phyloP scores from a whole-genome alignment of 2,329 filamentous ascomycete species.

The Exophiala viscosa region DNA sequence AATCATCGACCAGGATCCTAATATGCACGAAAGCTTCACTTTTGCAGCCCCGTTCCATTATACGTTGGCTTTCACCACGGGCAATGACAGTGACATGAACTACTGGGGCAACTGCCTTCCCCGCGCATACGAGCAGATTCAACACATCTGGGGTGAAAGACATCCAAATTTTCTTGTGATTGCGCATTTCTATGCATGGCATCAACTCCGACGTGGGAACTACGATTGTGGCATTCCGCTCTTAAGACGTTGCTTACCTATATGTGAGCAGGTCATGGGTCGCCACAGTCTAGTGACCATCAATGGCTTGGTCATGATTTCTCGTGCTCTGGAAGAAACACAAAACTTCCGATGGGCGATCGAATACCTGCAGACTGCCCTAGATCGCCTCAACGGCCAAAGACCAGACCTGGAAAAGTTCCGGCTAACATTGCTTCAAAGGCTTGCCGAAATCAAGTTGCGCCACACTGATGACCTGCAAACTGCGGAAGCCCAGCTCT shows the following conservation, averaged over 20 bases:
- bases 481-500: neutral
- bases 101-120: conserved; percentile 7
- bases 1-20: conserved; percentile 7
- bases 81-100: conserved; percentile 3
- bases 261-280: conserved; percentile 21
- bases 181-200: conserved; percentile 19
- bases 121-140: conserved; percentile 7
- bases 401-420: conserved; percentile 2
- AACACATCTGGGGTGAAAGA: conserved; percentile 8
- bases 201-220: conserved; percentile 5
- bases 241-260: conserved; percentile 9
- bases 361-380: neutral
- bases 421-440: neutral
- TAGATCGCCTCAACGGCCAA: neutral
- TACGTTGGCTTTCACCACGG: conserved; percentile 7
- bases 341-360: neutral
- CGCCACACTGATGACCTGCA: neutral
- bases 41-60: conserved; percentile 16
- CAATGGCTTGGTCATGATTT: conserved; percentile 17
- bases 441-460: neutral
- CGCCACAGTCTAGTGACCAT: conserved; percentile 20
- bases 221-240: conserved; percentile 6
- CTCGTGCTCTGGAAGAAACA: conserved; percentile 11
- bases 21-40: conserved; percentile 3
- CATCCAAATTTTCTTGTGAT: conserved; percentile 24